Evolutionary conservation across 2,329 filamentous ascomycete genomes (phyloP), one percentile per base, ranked within the genome.

Genomic region (Penicillium frequentans): DNA sequence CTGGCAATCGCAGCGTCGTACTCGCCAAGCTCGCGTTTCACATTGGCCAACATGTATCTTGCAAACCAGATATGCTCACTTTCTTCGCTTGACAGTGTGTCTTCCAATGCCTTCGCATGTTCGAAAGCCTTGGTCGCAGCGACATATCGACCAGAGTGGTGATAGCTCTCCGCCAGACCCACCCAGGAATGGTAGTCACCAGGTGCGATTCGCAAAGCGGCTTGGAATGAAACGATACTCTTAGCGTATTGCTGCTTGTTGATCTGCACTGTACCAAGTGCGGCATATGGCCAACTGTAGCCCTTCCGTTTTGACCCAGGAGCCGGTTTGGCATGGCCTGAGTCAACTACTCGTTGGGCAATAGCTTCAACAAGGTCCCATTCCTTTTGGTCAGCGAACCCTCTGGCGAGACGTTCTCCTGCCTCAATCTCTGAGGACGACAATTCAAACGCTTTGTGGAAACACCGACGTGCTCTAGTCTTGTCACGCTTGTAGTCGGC

Each of bases 351-450:
- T 50, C 96, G 86, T 71, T 93, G 90, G 1, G 95, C 90, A 31
- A 99, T 88, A 21, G 96, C 85, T 76, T 98, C 95, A 8, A 99
- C 96, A 50, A 96, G 86, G 64, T 98, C 95, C 95, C 95, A 99
- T 68, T 99, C 95, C 37, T 90, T 87, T 63, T 92, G 88, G 53
- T 96, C 87, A 0, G 96, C 93, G 72, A 97, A 99, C 0, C 87
- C 87, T 57, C 85, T 85, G 1, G 95, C 93, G 16, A 99, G 83
- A 27, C 91, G 85, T 73, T 98, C 91, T 0, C 95, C 95, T 35
- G 95, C 91, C 64, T 89, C 82, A 1, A 96, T 85, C 70, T 99
- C 95, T 0, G 90, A 88, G 0, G 91, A 79, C 0, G 95, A 99
- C 3, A 99, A 79, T 73, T 99, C 95, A 49, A 99, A 90, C 0